These are phyloP conservation scores for Acaromyces ingoldii DNA, from an alignment of 1,284 basidiomycete species.

Conservation along the genomic window DNA sequence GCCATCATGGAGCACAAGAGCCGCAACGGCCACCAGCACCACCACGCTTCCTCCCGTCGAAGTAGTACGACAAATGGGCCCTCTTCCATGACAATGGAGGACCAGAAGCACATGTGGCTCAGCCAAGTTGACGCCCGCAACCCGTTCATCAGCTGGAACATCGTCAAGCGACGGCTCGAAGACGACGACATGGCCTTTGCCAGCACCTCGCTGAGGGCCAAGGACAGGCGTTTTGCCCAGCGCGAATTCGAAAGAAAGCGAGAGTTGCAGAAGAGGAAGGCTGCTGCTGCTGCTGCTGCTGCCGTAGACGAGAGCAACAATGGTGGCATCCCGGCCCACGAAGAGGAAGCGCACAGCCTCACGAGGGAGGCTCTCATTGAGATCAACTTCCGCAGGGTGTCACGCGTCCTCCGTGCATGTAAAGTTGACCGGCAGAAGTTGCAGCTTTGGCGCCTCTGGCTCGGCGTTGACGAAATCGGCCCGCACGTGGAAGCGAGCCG, in stretches of 20 bases:
- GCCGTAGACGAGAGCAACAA: too few species aligned
- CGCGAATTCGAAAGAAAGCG: neutral
- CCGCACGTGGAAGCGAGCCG: neutral
- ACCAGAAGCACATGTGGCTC: constrained; percentile 14
- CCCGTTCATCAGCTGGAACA: constrained; percentile 42
- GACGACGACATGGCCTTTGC: constrained; percentile 39
- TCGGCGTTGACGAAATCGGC: constrained; percentile 16
- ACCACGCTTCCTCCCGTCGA: neutral
- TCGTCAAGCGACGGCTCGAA: constrained; percentile 33
- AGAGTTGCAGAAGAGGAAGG: neutral
- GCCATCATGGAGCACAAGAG: constrained; percentile 32
- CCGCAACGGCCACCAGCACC: neutral
- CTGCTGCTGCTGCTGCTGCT: too few species aligned
- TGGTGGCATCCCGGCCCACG: too few species aligned
- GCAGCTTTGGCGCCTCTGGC: constrained; percentile 45
- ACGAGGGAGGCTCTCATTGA: constrained; percentile 41
- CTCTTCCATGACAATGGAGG: constrained; percentile 14
- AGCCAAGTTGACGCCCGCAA: constrained; percentile 38
- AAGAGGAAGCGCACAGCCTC: too few species aligned
- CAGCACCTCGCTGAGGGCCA: constrained; percentile 23
- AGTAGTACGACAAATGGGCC: neutral
- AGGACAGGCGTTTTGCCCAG: constrained; percentile 21
- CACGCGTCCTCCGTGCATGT: constrained; percentile 37
- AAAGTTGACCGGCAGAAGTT: constrained; percentile 40
- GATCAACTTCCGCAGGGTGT: constrained; percentile 36